Percentiles rank a stretch among this genome's conserved stretches.
phyloP scores from a whole-genome alignment of 805 yeast genomes.

The Ogataea thermomethanolica region DNA sequence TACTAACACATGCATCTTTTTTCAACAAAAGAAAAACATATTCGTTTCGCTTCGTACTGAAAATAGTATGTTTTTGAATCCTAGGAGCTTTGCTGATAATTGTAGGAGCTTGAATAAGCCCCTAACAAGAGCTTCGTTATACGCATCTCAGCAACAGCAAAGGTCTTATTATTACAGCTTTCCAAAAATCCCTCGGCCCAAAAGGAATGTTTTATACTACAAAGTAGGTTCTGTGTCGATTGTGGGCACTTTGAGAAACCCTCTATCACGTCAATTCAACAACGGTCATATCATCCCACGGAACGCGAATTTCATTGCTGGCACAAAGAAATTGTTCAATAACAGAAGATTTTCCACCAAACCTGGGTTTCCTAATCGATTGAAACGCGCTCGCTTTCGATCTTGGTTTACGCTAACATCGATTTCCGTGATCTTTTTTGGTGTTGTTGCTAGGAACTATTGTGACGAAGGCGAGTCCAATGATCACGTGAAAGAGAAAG shows the following conservation, averaged over 20 bases:
- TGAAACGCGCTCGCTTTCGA: slow-evolving; percentile 17
- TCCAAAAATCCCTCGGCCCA: slow-evolving; percentile 56
- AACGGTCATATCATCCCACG: slow-evolving; percentile 5
- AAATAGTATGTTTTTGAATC: not conserved
- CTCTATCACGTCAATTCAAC: slow-evolving; percentile 17
- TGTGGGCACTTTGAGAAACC: slow-evolving; percentile 22
- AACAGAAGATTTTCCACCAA: slow-evolving; percentile 12
- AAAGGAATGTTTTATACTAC: slow-evolving; percentile 50
- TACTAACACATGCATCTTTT: slow-evolving; percentile 2
- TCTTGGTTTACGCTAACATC: slow-evolving; percentile 56
- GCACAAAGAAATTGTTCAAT: slow-evolving; percentile 26
- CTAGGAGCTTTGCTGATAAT: slow-evolving; percentile 3
- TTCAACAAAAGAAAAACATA: slow-evolving; percentile 6
- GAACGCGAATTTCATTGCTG: slow-evolving; percentile 22
- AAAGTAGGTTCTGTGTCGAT: slow-evolving; percentile 24
- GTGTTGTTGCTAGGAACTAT: slow-evolving; percentile 45
- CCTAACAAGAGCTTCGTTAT: slow-evolving; percentile 25
- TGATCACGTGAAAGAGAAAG: slow-evolving; percentile 23
- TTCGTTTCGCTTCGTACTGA: not conserved
- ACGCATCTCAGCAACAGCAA: slow-evolving; percentile 18
- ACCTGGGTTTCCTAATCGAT: slow-evolving; percentile 5
- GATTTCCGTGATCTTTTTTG: slow-evolving; percentile 49
- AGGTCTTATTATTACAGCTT: slow-evolving; percentile 37
- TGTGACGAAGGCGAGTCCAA: slow-evolving; percentile 22
- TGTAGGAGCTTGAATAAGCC: slow-evolving; percentile 21